Conservation (phyloP, 2,329 filamentous ascomycete genomes). For the Neofusicoccum laricinum region DNA sequence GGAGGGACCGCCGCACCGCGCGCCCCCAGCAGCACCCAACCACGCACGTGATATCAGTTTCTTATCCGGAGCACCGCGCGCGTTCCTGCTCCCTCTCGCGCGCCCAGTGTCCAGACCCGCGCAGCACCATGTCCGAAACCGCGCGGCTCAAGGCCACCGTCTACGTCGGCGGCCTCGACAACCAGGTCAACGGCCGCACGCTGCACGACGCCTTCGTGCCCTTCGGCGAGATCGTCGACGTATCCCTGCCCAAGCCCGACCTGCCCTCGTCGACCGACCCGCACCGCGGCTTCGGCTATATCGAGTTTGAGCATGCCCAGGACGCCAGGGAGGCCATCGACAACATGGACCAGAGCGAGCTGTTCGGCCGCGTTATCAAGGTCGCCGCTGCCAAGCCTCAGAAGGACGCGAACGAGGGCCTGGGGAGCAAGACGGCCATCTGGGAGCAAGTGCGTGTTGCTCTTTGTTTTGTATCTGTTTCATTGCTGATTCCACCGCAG, state of each 20-base stretch:
- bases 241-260: conserved; percentile 86
- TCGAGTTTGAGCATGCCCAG: conserved; percentile 82
- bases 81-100: neutral
- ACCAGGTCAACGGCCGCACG: conserved; percentile 69
- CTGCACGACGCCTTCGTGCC: conserved; percentile 92
- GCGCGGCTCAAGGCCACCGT: conserved; percentile 86
- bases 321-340: conserved; percentile 95
- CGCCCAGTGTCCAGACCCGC: neutral
- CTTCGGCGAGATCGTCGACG: conserved; percentile 91
- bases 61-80: neutral
- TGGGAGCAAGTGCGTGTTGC: conserved; percentile 84
- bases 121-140: conserved; percentile 69
- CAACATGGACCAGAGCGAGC: conserved; percentile 97
- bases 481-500: conserved; percentile 46
- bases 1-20: neutral
- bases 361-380: conserved; percentile 89
- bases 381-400: conserved; percentile 89
- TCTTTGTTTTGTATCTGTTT: neutral
- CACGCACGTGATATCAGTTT: conserved; percentile 19
- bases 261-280: conserved; percentile 71
- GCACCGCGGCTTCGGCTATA: conserved; percentile 93
- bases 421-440: conserved; percentile 89
- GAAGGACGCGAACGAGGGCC: conserved; percentile 80
- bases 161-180: conserved; percentile 85
- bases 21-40: neutral